These are phyloP conservation scores for Pseudopithomyces maydicus DNA, from an alignment of 2,329 filamentous ascomycete species.

Conservation along the genomic window DNA sequence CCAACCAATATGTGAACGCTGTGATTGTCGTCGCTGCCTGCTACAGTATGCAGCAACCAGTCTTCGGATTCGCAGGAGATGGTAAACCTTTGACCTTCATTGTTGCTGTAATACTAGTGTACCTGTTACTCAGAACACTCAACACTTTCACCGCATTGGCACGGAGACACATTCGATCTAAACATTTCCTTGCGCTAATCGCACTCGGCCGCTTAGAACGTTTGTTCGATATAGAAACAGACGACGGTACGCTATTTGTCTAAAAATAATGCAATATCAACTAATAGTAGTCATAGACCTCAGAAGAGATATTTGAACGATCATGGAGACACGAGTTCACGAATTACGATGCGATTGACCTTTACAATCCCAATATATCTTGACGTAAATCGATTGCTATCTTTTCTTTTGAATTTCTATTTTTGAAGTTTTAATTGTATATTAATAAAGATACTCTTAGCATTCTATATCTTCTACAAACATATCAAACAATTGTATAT, in stretches of 20 bases:
- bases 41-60: slow-evolving; percentile 14
- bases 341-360: too few relatives aligned
- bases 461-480: too few relatives aligned
- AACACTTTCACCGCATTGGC: slow-evolving; percentile 1
- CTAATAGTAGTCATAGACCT: background rate
- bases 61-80: slow-evolving; percentile 15
- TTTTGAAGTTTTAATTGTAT: too few relatives aligned
- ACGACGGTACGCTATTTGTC: background rate
- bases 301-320: background rate
- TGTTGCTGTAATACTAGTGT: slow-evolving; percentile 4
- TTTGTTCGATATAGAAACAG: background rate
- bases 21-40: slow-evolving; percentile 15
- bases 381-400: too few relatives aligned
- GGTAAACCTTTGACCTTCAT: slow-evolving; percentile 10
- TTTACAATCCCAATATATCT: too few relatives aligned
- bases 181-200: background rate
- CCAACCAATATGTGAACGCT: slow-evolving; percentile 13
- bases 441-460: too few relatives aligned
- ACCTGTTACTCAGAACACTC: background rate
- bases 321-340: too few relatives aligned
- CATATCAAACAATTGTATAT: too few relatives aligned
- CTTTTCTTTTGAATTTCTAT: too few relatives aligned
- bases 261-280: background rate
- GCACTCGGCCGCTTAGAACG: background rate
- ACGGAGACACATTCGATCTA: background rate